phyloP scores from a whole-genome alignment of 2,329 filamentous ascomycete genomes.

The Arachnomyces sp. region DNA sequence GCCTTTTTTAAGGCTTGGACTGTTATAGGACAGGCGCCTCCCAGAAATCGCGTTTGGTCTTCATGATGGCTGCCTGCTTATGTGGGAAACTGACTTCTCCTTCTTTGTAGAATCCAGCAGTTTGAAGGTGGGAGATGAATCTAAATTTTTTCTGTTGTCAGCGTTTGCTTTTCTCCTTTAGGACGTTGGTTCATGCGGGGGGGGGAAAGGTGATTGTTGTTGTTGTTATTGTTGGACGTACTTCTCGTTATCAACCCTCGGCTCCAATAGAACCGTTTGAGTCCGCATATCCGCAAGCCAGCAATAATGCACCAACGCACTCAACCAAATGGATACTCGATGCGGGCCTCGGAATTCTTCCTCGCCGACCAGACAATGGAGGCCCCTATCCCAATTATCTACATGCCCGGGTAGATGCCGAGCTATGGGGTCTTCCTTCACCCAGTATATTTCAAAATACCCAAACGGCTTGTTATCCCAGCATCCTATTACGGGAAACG shows the following conservation, averaged over 20 bases:
- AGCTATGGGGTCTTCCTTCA: slow-evolving; percentile 79
- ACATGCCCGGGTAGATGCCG: slow-evolving; percentile 56
- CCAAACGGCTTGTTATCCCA: slow-evolving; percentile 95
- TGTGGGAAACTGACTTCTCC: slow-evolving; percentile 80
- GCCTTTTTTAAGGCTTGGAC: too few relatives aligned
- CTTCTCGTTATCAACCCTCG: slow-evolving; percentile 84
- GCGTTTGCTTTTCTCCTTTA: neutral
- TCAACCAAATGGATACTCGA: slow-evolving; percentile 71
- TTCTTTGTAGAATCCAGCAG: slow-evolving; percentile 75
- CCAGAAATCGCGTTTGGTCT: slow-evolving; percentile 72
- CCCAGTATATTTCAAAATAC: slow-evolving; percentile 98
- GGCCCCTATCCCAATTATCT: slow-evolving; percentile 74
- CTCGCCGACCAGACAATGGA: slow-evolving; percentile 86
- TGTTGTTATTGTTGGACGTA: too few relatives aligned
- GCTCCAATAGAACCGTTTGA: slow-evolving; percentile 75
- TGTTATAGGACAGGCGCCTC: slow-evolving; percentile 54
- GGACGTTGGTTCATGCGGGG: neutral
- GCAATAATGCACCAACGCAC: slow-evolving; percentile 78
- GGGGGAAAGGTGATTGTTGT: neutral
- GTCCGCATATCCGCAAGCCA: slow-evolving; percentile 71
- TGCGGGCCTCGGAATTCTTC: slow-evolving; percentile 79
- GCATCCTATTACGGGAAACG: slow-evolving; percentile 82
- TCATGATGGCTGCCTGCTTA: slow-evolving; percentile 84
- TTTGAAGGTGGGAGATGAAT: slow-evolving; percentile 61
- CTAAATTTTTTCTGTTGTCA: slow-evolving; percentile 33